A percentile compares a stretch with the other conserved stretches of the same genome.
Evolutionary conservation across 208 protist genomes (phyloP).

Genomic region (Trypanosoma boissoni): DNA sequence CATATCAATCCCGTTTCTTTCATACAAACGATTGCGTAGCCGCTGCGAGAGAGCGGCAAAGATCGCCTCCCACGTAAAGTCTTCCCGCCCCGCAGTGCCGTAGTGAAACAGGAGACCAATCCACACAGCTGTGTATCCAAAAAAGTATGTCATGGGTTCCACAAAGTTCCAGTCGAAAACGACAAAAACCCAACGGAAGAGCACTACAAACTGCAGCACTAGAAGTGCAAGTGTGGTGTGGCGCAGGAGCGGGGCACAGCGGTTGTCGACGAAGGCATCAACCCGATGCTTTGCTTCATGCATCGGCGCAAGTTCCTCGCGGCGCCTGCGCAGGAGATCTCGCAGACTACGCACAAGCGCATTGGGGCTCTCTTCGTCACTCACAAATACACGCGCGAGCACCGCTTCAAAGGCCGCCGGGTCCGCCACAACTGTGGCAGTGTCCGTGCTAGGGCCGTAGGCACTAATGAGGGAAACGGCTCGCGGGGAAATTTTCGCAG

Average conservation of each 20-base stretch:
- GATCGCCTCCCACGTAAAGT: constrained; percentile 58
- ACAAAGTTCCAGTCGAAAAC: constrained; percentile 89
- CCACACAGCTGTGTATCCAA: constrained; percentile 65
- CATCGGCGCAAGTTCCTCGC: constrained; percentile 27
- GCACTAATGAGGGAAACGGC: too few relatives aligned
- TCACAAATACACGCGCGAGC: too few relatives aligned
- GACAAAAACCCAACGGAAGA: constrained; percentile 85
- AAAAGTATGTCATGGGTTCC: constrained; percentile 84
- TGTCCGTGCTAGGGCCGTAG: background rate
- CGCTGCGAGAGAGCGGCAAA: constrained; percentile 32
- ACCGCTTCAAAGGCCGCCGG: constrained; percentile 9
- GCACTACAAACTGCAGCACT: constrained; percentile 55
- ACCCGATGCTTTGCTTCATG: constrained; percentile 32
- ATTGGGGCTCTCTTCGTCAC: constrained; percentile 5
- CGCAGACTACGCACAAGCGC: constrained; percentile 35
- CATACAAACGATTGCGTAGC: constrained; percentile 36
- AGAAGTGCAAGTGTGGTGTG: constrained; percentile 46
- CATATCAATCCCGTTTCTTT: constrained; percentile 34
- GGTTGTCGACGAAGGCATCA: constrained; percentile 35
- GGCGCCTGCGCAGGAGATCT: constrained; percentile 14
- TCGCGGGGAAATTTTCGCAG: too few relatives aligned
- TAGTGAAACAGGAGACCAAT: constrained; percentile 69
- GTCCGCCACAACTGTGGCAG: constrained; percentile 11
- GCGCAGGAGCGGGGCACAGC: constrained; percentile 45
- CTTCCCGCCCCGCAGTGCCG: constrained; percentile 36